Evolutionary conservation across 192 early-diverging fungal species (phyloP).

Genomic region (Martensiomyces pterosporus): DNA sequence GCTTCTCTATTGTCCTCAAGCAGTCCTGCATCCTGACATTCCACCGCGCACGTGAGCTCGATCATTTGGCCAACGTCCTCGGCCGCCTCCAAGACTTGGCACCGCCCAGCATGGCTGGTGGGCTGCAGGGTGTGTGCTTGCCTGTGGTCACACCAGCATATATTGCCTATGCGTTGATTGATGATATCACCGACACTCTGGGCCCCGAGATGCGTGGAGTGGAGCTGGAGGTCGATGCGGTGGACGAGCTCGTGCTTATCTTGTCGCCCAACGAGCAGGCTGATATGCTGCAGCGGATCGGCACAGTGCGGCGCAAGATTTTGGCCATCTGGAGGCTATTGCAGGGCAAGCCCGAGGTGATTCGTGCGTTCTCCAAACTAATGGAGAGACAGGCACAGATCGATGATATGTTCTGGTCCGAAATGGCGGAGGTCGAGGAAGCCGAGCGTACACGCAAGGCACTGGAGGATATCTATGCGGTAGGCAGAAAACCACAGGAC

Average conservation of each 20-base stretch:
- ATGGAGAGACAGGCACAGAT: constrained; percentile 35
- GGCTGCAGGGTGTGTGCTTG: not conserved
- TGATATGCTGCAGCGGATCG: constrained; percentile 74
- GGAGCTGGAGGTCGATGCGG: constrained; percentile 92
- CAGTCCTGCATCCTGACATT: constrained; percentile 29
- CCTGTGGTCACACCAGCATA: constrained; percentile 24
- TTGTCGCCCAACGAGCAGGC: constrained; percentile 83
- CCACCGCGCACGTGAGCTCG: constrained; percentile 55
- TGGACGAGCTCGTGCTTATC: constrained; percentile 93
- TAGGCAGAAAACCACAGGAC: constrained; percentile 1
- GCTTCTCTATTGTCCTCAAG: constrained; percentile 49
- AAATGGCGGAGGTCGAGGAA: constrained; percentile 3
- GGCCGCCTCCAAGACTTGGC: constrained; percentile 34
- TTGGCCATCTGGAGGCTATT: constrained; percentile 66
- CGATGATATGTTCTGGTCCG: too few species aligned
- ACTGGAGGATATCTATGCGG: not conserved
- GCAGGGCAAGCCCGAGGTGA: constrained; percentile 68
- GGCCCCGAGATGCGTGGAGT: constrained; percentile 80
- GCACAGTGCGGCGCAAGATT: constrained; percentile 65
- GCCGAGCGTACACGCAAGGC: constrained; percentile 4
- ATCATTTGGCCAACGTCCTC: constrained; percentile 50
- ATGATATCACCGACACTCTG: constrained; percentile 92
- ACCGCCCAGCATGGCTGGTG: not conserved
- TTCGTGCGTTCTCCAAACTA: constrained; percentile 67
- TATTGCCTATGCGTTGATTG: constrained; percentile 83